Evolutionary conservation across 441 rosid species (phyloP).

Genomic region (Mallotus japonicus): DNA sequence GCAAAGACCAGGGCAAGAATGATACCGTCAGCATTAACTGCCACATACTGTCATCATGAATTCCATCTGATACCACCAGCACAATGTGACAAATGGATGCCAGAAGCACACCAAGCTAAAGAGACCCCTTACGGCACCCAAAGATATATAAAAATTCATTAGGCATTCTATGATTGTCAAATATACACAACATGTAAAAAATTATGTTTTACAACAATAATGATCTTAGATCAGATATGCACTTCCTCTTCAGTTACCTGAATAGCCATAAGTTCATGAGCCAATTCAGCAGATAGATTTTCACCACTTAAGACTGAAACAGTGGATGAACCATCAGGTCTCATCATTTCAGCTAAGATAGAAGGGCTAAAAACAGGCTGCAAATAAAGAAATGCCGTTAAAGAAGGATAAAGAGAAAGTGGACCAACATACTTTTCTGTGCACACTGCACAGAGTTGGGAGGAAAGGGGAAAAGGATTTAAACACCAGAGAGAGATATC

Average conservation of each 20-base stretch:
- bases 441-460: background rate
- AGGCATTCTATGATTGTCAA: conserved; percentile 21
- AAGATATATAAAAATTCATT: conserved; percentile 24
- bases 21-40: conserved; percentile 63
- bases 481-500: background rate
- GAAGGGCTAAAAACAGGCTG: conserved; percentile 82
- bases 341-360: conserved; percentile 68
- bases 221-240: conserved; percentile 2
- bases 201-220: background rate
- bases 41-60: conserved; percentile 66
- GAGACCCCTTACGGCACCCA: conserved; percentile 52
- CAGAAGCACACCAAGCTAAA: conserved; percentile 75
- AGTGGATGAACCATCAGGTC: conserved; percentile 74
- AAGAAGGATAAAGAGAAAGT: background rate
- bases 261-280: conserved; percentile 72
- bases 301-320: conserved; percentile 64
- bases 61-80: conserved; percentile 78
- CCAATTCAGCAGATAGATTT: conserved; percentile 71
- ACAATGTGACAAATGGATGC: conserved; percentile 76
- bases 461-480: background rate
- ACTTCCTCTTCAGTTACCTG: conserved; percentile 49
- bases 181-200: background rate
- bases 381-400: conserved; percentile 22
- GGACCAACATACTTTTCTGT: background rate
- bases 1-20: conserved; percentile 19